phyloP scores from a whole-genome alignment of 2,329 filamentous ascomycete genomes.

The Zymoseptoria ardabiliae region DNA sequence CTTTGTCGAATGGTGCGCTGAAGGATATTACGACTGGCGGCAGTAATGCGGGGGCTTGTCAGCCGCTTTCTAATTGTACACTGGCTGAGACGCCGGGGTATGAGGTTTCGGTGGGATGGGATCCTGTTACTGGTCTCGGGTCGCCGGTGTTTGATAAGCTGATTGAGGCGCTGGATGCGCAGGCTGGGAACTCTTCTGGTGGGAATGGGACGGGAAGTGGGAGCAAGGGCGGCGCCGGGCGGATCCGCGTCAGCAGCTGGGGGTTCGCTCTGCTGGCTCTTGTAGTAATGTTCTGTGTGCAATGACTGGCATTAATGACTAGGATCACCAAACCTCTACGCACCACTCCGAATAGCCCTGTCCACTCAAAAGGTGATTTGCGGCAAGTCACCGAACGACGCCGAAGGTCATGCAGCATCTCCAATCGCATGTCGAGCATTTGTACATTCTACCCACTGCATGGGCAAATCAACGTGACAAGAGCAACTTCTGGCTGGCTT shows the following conservation, averaged over 20 bases:
- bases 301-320: neutral
- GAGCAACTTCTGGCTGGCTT: no score
- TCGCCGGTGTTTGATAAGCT: conserved; percentile 11
- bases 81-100: conserved; percentile 9
- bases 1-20: conserved; percentile 38
- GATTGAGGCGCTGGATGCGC: conserved; percentile 8
- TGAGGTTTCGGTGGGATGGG: conserved; percentile 13
- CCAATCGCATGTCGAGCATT: no score
- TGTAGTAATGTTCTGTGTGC: neutral
- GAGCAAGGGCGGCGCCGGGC: neutral
- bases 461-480: no score
- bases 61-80: conserved; percentile 8
- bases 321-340: no score
- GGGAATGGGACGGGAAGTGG: neutral
- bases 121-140: conserved; percentile 17
- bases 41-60: conserved; percentile 18
- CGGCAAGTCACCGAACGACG: no score
- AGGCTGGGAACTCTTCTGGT: neutral
- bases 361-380: no score
- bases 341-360: no score
- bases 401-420: no score
- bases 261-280: neutral
- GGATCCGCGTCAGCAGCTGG: neutral
- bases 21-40: conserved; percentile 41
- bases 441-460: no score